Percentiles rank a stretch among this genome's conserved stretches.
Conservation (phyloP, 75 land plant genomes). For the Isoetes taiwanensis region DNA sequence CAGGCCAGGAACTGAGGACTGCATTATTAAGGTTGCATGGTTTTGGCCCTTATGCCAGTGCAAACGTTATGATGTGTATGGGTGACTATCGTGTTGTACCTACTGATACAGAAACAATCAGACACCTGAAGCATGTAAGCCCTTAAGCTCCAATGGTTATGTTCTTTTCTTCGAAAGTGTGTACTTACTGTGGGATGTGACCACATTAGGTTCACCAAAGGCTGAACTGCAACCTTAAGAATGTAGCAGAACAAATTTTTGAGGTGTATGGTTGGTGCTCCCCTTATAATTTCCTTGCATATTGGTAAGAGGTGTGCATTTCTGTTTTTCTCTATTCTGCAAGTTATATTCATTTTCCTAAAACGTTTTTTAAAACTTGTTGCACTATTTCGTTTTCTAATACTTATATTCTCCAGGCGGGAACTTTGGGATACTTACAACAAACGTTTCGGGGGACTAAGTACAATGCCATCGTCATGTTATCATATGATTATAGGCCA, state of each 20-base stretch:
- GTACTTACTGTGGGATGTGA: too few species aligned
- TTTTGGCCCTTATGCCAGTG: slow-evolving; percentile 42
- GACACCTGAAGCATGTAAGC: slow-evolving; percentile 31
- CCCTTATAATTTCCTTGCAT: slow-evolving; percentile 51
- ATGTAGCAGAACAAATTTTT: slow-evolving; percentile 17
- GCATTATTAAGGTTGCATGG: slow-evolving; percentile 20
- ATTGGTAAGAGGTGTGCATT: slow-evolving; percentile 24
- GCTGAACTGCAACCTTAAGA: slow-evolving; percentile 5
- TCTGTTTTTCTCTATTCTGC: neutral
- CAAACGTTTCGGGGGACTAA: slow-evolving; percentile 34
- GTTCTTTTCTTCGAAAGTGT: too few species aligned
- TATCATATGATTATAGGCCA: slow-evolving; percentile 34
- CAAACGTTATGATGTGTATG: slow-evolving; percentile 43
- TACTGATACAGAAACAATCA: slow-evolving; percentile 38
- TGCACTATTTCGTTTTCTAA: neutral
- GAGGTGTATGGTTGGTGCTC: slow-evolving; percentile 31
- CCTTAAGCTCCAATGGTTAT: too few species aligned
- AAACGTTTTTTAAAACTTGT: neutral
- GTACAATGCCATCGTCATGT: slow-evolving; percentile 26
- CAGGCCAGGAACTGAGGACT: slow-evolving; percentile 11
- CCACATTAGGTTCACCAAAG: slow-evolving; percentile 42
- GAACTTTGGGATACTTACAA: slow-evolving; percentile 44
- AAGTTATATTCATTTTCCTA: neutral
- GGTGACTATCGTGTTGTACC: slow-evolving; percentile 37
- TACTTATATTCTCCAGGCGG: slow-evolving; percentile 17